These are phyloP conservation scores for Epichloe aotearoae DNA, from an alignment of 2,329 filamentous ascomycete genomes.

Conservation along the genomic window DNA sequence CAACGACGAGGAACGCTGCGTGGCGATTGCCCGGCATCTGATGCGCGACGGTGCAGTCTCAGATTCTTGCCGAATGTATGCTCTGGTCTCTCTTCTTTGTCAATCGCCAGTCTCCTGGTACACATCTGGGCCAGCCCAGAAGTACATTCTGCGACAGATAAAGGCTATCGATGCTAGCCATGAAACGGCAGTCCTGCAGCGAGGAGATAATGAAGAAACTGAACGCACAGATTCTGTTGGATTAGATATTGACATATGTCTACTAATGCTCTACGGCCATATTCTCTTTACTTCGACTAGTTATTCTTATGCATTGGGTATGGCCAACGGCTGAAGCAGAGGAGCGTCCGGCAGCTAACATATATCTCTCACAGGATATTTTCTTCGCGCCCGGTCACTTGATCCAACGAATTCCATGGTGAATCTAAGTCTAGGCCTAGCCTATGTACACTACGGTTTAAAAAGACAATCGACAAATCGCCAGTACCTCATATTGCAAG, in stretches of 20 bases:
- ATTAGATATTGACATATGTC: slow-evolving; percentile 54
- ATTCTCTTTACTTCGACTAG: slow-evolving; percentile 74
- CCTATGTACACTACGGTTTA: slow-evolving; percentile 78
- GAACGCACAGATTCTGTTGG: not conserved
- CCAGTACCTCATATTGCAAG: slow-evolving; percentile 77
- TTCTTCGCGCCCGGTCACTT: slow-evolving; percentile 62
- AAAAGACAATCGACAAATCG: slow-evolving; percentile 85
- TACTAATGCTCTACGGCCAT: slow-evolving; percentile 82
- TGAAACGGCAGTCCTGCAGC: slow-evolving; percentile 22
- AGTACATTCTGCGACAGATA: slow-evolving; percentile 83
- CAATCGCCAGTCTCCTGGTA: slow-evolving; percentile 64
- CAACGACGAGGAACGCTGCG: slow-evolving; percentile 64
- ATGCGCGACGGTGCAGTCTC: slow-evolving; percentile 73
- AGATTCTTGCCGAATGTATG: slow-evolving; percentile 74
- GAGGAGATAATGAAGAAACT: slow-evolving; percentile 12
- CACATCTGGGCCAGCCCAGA: slow-evolving; percentile 69
- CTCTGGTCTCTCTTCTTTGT: slow-evolving; percentile 62
- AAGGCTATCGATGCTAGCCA: slow-evolving; percentile 67
- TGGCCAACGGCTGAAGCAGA: not conserved
- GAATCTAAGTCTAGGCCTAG: slow-evolving; percentile 67
- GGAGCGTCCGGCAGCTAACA: slow-evolving; percentile 1
- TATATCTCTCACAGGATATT: slow-evolving; percentile 47
- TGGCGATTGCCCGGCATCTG: slow-evolving; percentile 65
- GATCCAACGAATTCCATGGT: slow-evolving; percentile 66
- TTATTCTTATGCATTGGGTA: slow-evolving; percentile 69